Conservation (phyloP, 768 basidiomycete species). For the Boletus rufocinnamomeus region DNA sequence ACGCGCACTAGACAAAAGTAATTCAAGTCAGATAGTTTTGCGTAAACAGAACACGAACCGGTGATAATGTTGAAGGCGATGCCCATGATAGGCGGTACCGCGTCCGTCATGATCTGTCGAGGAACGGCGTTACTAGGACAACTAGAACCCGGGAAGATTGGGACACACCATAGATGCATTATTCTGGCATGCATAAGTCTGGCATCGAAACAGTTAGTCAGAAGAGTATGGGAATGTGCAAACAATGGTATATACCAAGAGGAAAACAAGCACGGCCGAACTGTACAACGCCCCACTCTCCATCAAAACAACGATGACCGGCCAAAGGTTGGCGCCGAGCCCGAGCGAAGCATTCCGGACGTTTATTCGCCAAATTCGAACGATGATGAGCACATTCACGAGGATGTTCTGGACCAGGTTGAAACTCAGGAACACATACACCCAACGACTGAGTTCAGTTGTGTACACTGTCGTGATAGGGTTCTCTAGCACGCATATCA, state of each 20-base stretch:
- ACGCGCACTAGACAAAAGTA: neutral
- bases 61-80: conserved; percentile 13
- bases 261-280: conserved; percentile 5
- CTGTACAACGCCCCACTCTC: conserved; percentile 16
- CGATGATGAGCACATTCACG: conserved; percentile 7
- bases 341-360: neutral
- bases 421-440: conserved; percentile 7
- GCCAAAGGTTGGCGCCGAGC: neutral
- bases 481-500: neutral
- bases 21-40: neutral
- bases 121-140: neutral
- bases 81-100: conserved; percentile 11
- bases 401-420: conserved; percentile 13
- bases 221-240: neutral
- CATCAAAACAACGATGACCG: conserved; percentile 6
- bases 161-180: conserved; percentile 7
- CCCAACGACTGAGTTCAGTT: conserved; percentile 1
- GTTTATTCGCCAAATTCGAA: conserved; percentile 12
- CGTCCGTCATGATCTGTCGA: conserved; percentile 10
- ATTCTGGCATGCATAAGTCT: conserved; percentile 7
- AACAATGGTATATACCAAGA: neutral
- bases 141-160: neutral
- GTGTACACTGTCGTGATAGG: conserved; percentile 4
- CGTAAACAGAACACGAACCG: neutral
- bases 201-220: neutral